Evolutionary conservation across 169 alveolate genomes (phyloP).

Genomic region (Theileria sp.): DNA sequence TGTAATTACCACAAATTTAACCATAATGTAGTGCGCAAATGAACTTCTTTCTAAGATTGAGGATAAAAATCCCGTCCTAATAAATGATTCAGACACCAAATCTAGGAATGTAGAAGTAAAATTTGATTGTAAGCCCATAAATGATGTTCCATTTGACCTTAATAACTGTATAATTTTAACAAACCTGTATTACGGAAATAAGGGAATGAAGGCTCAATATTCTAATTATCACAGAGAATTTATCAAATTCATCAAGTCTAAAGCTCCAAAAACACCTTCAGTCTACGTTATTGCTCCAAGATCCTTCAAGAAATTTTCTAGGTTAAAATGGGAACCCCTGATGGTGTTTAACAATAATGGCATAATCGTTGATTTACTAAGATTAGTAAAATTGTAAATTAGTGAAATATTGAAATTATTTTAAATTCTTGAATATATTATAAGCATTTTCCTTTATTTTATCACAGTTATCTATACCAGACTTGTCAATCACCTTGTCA

Average conservation of each 20-base stretch:
- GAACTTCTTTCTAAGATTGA: background rate
- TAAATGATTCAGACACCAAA: background rate
- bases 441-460: slow-evolving; percentile 14
- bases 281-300: slow-evolving; percentile 53
- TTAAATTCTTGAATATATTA: slow-evolving; percentile 24
- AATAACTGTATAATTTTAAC: slow-evolving; percentile 23
- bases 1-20: background rate
- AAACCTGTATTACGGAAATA: slow-evolving; percentile 57
- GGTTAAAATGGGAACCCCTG: slow-evolving; percentile 48
- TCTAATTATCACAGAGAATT: slow-evolving; percentile 15
- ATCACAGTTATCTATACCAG: slow-evolving; percentile 20
- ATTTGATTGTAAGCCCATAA: slow-evolving; percentile 8
- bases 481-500: slow-evolving; percentile 14
- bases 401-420: background rate
- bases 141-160: slow-evolving; percentile 1
- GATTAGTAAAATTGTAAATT: background rate
- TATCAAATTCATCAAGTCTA: slow-evolving; percentile 7
- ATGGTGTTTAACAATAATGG: slow-evolving; percentile 61
- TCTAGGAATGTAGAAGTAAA: background rate
- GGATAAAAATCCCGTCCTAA: background rate
- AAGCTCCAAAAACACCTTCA: background rate
- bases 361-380: slow-evolving; percentile 41
- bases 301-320: slow-evolving; percentile 28
- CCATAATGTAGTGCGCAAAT: background rate
- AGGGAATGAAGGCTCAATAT: slow-evolving; percentile 23